Base-by-base conservation (phyloP, 2,329 filamentous ascomycete species). In the Colletotrichum neosansevieriae region DNA sequence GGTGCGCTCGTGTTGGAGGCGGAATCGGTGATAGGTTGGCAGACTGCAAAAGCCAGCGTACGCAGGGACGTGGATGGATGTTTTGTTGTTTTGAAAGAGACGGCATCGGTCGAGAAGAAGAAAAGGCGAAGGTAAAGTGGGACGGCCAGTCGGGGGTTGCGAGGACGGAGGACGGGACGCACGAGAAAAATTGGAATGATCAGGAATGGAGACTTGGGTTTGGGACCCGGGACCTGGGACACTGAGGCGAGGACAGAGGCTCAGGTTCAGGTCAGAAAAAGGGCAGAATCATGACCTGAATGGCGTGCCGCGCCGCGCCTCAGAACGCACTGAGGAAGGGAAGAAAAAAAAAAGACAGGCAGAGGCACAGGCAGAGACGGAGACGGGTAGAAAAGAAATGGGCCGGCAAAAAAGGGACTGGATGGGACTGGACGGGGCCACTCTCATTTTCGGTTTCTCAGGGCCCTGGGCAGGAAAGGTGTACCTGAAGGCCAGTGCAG, bases 181-280 rank as follows among this genome's bases (percentile, higher is more conserved):
- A 47, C 50, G 38, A 69, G 53, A 62, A 62, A 67, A 67, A 67
- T 50, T 54, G 42, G 58, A 69, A 63, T 64, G 53, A 34, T 38
- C 49, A 58, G 65, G 56, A 63, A 59, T 68, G 6, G 24, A 24
- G 24, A 5, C 24, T 24, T 24, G 4, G 24, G 24, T 24, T 24
- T 24, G 1, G 24, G 24, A 24, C 24, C 24, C 24, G 24, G 24
- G 24, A 24, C 24, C 24, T 24, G 54, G 61, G 61, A 59, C 58
- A 49, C 32, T 11, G 58, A 56, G 47, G 34, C 10, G 34, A 38
- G 34, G 49, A 40, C 57, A 40, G 58, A 17, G 24, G 49, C 47
- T 36, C n/a, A 34, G 60, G 32, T 47, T 58, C 63, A 58, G 60
- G 49, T 36, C n/a, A 36, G 15, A 40, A 44, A 32, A 21, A 63